These are phyloP conservation scores for Hypoxylon sp. DNA, from an alignment of 2,329 filamentous ascomycete genomes.

Conservation along the genomic window DNA sequence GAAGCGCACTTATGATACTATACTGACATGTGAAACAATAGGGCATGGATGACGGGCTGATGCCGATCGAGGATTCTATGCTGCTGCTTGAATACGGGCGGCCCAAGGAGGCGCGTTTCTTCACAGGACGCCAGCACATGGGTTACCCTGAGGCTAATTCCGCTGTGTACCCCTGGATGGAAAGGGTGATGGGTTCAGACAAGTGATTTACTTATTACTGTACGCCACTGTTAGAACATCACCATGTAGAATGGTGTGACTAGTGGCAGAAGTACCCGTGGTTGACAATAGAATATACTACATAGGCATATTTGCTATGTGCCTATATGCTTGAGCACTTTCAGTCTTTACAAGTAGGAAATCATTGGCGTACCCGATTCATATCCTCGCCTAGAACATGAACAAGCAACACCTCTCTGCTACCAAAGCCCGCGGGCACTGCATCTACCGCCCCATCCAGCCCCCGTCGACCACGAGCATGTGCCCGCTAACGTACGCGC, in stretches of 20 bases:
- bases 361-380: no score
- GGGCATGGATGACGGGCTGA: constrained; percentile 69
- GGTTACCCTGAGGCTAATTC: constrained; percentile 69
- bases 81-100: constrained; percentile 69
- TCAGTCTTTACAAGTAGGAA: no score
- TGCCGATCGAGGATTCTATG: constrained; percentile 73
- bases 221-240: neutral
- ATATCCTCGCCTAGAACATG: neutral
- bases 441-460: constrained; percentile 83
- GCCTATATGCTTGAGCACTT: no score
- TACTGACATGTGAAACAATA: constrained; percentile 40
- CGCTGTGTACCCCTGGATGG: constrained; percentile 68
- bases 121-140: constrained; percentile 69
- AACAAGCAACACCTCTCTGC: constrained; percentile 45
- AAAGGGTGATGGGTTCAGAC: constrained; percentile 56
- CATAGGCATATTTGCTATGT: no score
- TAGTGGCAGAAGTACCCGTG: no score
- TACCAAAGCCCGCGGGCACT: neutral
- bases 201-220: constrained; percentile 21
- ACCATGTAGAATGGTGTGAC: neutral
- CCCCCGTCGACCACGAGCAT: constrained; percentile 86
- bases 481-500: constrained; percentile 83
- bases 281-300: no score
- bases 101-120: constrained; percentile 72
- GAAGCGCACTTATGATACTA: neutral